Percentiles rank a stretch among this genome's conserved stretches.
These are phyloP conservation scores for Cryptococcus maquisensis DNA, from an alignment of 1,284 basidiomycete genomes.

Conservation along the genomic window DNA sequence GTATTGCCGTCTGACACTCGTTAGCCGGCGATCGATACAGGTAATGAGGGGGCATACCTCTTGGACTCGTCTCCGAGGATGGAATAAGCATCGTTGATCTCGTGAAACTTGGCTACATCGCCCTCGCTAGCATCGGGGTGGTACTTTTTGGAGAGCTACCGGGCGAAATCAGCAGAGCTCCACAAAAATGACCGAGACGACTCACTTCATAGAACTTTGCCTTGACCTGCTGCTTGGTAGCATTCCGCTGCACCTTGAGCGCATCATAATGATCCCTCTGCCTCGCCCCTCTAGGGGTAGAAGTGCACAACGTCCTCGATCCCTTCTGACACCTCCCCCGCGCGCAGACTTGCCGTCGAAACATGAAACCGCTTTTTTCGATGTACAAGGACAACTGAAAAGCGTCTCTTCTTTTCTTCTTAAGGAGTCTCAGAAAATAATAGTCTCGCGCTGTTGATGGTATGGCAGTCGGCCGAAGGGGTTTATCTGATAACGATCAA, in stretches of 20 bases:
- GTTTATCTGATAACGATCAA: too few species aligned
- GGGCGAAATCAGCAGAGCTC: not conserved
- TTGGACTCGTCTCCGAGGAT: conserved; percentile 41
- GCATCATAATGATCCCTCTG: conserved; percentile 39
- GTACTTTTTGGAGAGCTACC: conserved; percentile 49
- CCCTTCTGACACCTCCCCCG: too few species aligned
- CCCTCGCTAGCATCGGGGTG: conserved; percentile 49
- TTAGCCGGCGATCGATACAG: not conserved
- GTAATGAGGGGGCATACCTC: conserved; percentile 18
- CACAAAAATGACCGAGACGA: not conserved
- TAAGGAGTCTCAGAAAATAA: too few species aligned
- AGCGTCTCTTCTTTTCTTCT: too few species aligned
- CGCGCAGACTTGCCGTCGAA: too few species aligned
- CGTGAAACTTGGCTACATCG: conserved; percentile 37
- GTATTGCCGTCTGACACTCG: conserved; percentile 21
- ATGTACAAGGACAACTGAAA: too few species aligned
- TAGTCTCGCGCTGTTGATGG: too few species aligned
- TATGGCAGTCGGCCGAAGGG: too few species aligned
- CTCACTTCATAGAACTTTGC: conserved; percentile 50
- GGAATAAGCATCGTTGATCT: conserved; percentile 47
- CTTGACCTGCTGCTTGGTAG: conserved; percentile 49
- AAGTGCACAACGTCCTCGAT: too few species aligned
- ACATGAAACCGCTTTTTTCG: too few species aligned
- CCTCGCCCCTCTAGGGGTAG: conserved; percentile 1
- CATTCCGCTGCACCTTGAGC: conserved; percentile 38